Evolutionary conservation across 1,284 basidiomycete species (phyloP).

Genomic region (Trametes hirsuta): DNA sequence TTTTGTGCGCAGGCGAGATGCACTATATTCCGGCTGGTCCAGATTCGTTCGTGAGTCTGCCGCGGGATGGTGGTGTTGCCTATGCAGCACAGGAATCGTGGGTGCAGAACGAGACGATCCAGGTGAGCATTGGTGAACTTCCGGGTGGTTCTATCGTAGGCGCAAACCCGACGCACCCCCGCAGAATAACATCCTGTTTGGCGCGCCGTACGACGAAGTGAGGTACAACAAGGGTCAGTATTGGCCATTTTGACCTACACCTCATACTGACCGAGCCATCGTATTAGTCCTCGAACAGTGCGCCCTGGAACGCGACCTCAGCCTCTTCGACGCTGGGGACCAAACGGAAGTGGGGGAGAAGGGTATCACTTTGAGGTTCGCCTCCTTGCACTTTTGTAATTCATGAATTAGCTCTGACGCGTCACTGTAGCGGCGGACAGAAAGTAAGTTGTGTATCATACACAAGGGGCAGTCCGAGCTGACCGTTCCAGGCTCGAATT

Average conservation of each 20-base stretch:
- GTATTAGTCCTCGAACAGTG: slow-evolving; percentile 60
- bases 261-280: slow-evolving; percentile 35
- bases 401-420: slow-evolving; percentile 17
- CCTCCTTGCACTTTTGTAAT: not conserved
- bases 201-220: slow-evolving; percentile 44
- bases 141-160: not conserved
- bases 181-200: slow-evolving; percentile 50
- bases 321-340: slow-evolving; percentile 74
- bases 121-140: slow-evolving; percentile 25
- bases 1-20: slow-evolving; percentile 52
- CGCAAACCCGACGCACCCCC: not conserved
- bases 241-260: slow-evolving; percentile 26
- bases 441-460: slow-evolving; percentile 39
- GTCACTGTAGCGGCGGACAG: slow-evolving; percentile 61
- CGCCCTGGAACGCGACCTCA: slow-evolving; percentile 63
- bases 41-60: slow-evolving; percentile 67
- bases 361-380: slow-evolving; percentile 56
- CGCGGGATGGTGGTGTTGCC: slow-evolving; percentile 67
- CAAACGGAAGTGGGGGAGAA: slow-evolving; percentile 73
- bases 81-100: slow-evolving; percentile 82
- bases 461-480: not conserved
- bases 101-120: slow-evolving; percentile 62
- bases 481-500: slow-evolving; percentile 53
- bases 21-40: slow-evolving; percentile 56
- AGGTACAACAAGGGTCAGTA: slow-evolving; percentile 45